phyloP scores from a whole-genome alignment of 805 yeast species.

The Candida nemodendra region DNA sequence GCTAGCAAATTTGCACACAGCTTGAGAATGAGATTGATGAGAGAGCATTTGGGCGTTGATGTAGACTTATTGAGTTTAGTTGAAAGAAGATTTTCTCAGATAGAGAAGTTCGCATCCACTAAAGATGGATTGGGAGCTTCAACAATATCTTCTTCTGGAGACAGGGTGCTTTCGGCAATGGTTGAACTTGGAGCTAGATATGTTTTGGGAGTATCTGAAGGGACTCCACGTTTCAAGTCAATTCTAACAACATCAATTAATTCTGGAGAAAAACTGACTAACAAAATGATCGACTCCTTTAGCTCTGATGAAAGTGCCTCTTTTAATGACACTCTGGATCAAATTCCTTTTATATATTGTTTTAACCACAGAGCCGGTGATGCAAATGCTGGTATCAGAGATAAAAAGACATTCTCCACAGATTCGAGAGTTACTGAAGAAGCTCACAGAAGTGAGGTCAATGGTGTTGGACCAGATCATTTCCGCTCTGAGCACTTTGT shows the following conservation, averaged over 20 bases:
- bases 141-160: constrained; percentile 34
- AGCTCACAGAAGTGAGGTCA: constrained; percentile 70
- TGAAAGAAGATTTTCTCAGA: constrained; percentile 62
- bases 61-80: constrained; percentile 81
- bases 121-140: constrained; percentile 43
- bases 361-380: constrained; percentile 89
- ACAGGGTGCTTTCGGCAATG: constrained; percentile 55
- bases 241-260: constrained; percentile 4
- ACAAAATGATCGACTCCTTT: constrained; percentile 21
- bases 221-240: constrained; percentile 29
- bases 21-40: constrained; percentile 85
- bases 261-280: constrained; percentile 19
- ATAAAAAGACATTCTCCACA: constrained; percentile 72
- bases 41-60: constrained; percentile 95
- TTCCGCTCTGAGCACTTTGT: constrained; percentile 46
- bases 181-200: constrained; percentile 74
- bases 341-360: constrained; percentile 40
- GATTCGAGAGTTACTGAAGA: constrained; percentile 76
- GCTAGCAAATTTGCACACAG: constrained; percentile 91
- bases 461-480: constrained; percentile 72
- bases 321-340: constrained; percentile 26
- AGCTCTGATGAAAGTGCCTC: constrained; percentile 21
- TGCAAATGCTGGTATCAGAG: constrained; percentile 82
- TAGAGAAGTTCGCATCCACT: constrained; percentile 46
- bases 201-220: constrained; percentile 45